phyloP scores from a whole-genome alignment of 139 green algal species.

The Picochlorum sp. region DNA sequence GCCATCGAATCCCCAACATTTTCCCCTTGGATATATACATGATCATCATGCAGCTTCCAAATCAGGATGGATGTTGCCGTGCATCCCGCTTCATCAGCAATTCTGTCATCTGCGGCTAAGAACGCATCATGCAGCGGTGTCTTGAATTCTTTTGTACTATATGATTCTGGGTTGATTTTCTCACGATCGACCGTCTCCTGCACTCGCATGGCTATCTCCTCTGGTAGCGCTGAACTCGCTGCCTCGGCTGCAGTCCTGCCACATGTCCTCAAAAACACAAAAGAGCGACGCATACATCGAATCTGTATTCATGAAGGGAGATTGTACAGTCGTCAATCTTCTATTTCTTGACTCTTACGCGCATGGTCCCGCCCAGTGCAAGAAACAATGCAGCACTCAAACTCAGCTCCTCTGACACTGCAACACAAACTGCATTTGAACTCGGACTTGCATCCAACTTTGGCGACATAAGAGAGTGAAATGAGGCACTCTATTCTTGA shows the following conservation, averaged over 20 bases:
- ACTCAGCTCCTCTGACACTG: constrained; percentile 25
- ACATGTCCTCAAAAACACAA: constrained; percentile 61
- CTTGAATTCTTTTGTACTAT: background rate
- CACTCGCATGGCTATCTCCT: constrained; percentile 27
- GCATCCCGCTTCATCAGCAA: constrained; percentile 50
- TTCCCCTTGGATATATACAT: constrained; percentile 40
- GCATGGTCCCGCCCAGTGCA: constrained; percentile 33
- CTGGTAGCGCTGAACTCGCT: constrained; percentile 26
- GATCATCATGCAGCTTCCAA: constrained; percentile 31
- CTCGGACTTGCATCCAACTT: constrained; percentile 29
- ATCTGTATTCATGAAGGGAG: constrained; percentile 26
- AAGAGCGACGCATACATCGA: constrained; percentile 27
- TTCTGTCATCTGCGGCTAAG: constrained; percentile 22
- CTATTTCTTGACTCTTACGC: constrained; percentile 20
- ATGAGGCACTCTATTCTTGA: constrained; percentile 30
- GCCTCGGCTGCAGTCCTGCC: constrained; percentile 34
- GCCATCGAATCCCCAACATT: constrained; percentile 66
- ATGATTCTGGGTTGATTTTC: background rate
- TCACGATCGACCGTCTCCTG: background rate
- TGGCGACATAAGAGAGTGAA: constrained; percentile 24
- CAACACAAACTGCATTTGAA: constrained; percentile 17
- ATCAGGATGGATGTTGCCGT: constrained; percentile 60
- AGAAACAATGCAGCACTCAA: constrained; percentile 34
- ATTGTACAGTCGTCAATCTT: constrained; percentile 34
- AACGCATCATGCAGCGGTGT: constrained; percentile 26